Base-by-base conservation (phyloP, 345 rosid genomes). In the Atalantia buxifolia region DNA sequence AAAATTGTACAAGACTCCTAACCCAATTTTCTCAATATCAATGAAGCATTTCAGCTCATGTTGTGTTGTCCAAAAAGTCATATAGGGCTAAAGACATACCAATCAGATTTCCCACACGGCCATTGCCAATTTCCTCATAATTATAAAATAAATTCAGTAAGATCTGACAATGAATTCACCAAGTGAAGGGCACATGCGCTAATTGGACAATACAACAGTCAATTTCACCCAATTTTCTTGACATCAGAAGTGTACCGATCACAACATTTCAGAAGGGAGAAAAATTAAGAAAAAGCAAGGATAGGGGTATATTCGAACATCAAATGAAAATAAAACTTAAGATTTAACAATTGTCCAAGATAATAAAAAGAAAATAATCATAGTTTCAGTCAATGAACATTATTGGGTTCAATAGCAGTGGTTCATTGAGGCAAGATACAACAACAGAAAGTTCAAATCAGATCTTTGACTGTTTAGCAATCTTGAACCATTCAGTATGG, bases 401-500 rank as follows among this genome's bases (percentile, higher is more conserved):
- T 77, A 81, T 81, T 81, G 27, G 56, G 50, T 77, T 76, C 42
- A 7, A 57, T 21, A 38, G n/a, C 28, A 65, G 24, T 1, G 50
- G 63, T 64, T 65, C 63, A n/a, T 53, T 33, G 21, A 50, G 60
- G 81, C 16, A 69, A 18, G 66, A 21, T 69, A 38, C 70, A 45
- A 61, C 28, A 59, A 61, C 7, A 71, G 21, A 24, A 9, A 65
- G 36, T 38, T 55, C 74, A 57, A 48, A 50, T 81, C 70, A 81
- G 27, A 71, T 76, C 73, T 81, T 81, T 10, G 77, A 71, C 71
- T 18, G 73, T 61, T 66, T 70, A 40, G 86, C 84, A 35, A 81
- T 64, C 80, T 80, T 81, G 79, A 75, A 77, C 84, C 84, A 80
- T 27, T 83, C 83, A 13, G 84, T 80, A 59, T 83, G 83, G 81